phyloP scores from a whole-genome alignment of 78 protist genomes.

The Dictyostelium capitatum region DNA sequence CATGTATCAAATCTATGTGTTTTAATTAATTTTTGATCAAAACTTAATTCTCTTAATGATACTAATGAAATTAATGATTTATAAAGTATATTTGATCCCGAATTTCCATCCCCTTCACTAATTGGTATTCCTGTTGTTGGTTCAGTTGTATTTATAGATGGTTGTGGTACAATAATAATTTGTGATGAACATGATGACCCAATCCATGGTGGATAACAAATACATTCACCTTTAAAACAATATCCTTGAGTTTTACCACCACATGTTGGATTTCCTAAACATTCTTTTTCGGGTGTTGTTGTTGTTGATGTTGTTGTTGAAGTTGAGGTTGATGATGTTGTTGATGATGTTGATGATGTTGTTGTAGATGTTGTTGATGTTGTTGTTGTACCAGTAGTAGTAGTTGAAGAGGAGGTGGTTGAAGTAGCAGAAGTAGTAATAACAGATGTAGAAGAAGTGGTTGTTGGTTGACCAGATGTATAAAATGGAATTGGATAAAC shows the following conservation, averaged over 20 bases:
- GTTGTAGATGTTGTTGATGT: background rate
- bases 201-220: conserved; percentile 4
- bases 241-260: background rate
- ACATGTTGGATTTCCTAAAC: background rate
- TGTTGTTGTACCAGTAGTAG: too few relatives aligned
- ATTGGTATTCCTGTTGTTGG: background rate
- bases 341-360: background rate
- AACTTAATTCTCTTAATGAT: conserved; percentile 7
- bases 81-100: background rate
- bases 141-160: conserved; percentile 4
- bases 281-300: background rate
- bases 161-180: conserved; percentile 11
- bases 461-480: too few relatives aligned
- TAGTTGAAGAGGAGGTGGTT: background rate
- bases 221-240: background rate
- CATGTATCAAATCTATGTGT: background rate
- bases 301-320: background rate
- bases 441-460: background rate
- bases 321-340: background rate
- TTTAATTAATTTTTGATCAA: background rate
- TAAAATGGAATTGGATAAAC: background rate
- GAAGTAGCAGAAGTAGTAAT: background rate
- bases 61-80: background rate
- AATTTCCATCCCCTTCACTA: background rate
- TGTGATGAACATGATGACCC: background rate